Evolutionary conservation across 345 rosid species (phyloP), one percentile per base, ranked within the genome.

Genomic region (Aquilaria sinensis): DNA sequence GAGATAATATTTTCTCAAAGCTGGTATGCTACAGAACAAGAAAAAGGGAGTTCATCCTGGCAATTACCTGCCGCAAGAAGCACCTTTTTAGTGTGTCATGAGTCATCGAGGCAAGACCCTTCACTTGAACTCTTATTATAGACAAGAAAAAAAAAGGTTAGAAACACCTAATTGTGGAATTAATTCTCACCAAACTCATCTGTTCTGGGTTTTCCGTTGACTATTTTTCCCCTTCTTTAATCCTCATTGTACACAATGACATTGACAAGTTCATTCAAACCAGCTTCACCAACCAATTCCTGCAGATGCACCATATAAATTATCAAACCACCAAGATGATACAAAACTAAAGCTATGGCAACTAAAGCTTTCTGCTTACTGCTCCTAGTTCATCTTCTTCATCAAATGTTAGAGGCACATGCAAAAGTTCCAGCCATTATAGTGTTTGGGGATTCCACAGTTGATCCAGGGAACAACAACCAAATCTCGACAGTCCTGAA

Each of bases 391-490:
- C 65, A 73, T 61, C 58, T 81, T 46, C 69, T 81, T 4, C 58
- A 56, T 69, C 81, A 74, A 66, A 52, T 76, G 53, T 72, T 57
- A 31, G 51, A 56, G 51, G 58, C 68, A 33, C 46, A 46, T 32
- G 80, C 81, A 0, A 78, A 80, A 53, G 77, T 85, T 31, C 79
- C 89, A 1, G 90, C 94, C 1, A 56, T 86, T 32, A 86, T 91
- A 6, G 94, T 86, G 45, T 86, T 88, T 57, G 91, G 93, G 49
- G 94, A 88, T 74, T 91, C 96, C 16, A 64, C 89, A 0, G 92
- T 84, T 10, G 96, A 91, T 73, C 67, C 90, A 13, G 92, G 92
- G n/a, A 88, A 91, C 80, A 92, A 92, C 74, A 92, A 92, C 68
- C 73, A 71, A 51, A 79, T 92, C 16, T 69, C 85, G 9, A 89